phyloP scores from a whole-genome alignment of 73 alveolate species.

The Paramecium sexaurelia region DNA sequence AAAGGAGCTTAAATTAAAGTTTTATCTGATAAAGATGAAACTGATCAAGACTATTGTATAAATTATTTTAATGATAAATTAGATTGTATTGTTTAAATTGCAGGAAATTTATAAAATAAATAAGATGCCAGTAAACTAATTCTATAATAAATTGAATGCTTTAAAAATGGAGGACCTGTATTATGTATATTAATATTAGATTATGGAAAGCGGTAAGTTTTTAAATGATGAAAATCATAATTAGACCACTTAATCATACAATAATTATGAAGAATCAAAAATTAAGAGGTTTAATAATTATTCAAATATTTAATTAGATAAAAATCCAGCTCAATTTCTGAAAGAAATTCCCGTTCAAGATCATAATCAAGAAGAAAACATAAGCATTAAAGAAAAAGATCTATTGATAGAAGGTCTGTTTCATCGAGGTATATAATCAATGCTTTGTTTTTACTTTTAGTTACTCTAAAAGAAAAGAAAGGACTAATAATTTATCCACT shows the following conservation, averaged over 20 bases:
- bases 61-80: background rate
- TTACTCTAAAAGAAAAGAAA: background rate
- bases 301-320: background rate
- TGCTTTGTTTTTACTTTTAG: background rate
- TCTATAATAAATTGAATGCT: constrained; percentile 55
- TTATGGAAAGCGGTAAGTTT: constrained; percentile 59
- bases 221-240: constrained; percentile 32
- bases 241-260: constrained; percentile 1
- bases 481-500: background rate
- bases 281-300: background rate
- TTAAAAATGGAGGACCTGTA: constrained; percentile 69
- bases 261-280: background rate
- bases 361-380: background rate
- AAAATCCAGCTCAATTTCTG: background rate
- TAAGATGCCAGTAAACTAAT: constrained; percentile 60
- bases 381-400: background rate
- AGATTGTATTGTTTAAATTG: constrained; percentile 58
- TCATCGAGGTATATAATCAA: constrained; percentile 46
- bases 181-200: background rate
- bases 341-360: constrained; percentile 39
- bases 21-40: constrained; percentile 59
- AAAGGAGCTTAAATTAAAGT: constrained; percentile 68
- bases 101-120: constrained; percentile 42
- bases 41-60: constrained; percentile 52
- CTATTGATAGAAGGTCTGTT: background rate